Percentiles rank a stretch among this genome's conserved stretches.
Conservation (phyloP, 352 stramenopile genomes). For the Phytophthora hybrid region DNA sequence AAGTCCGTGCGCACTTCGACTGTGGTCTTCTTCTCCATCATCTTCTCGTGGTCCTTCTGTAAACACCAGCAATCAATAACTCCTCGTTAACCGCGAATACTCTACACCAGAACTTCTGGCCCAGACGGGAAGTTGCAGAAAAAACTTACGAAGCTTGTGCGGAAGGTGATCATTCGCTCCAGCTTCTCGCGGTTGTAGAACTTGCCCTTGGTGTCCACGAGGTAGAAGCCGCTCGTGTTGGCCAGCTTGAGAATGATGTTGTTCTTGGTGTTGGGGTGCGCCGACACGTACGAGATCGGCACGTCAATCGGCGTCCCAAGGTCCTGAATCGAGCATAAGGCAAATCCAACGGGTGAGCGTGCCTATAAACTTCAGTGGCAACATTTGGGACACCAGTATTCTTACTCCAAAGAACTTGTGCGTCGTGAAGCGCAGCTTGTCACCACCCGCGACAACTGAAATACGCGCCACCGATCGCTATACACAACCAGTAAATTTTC, state of each 20-base stretch:
- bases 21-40: slow-evolving; percentile 69
- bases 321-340: slow-evolving; percentile 45
- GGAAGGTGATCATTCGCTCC: slow-evolving; percentile 89
- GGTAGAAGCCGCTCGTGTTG: slow-evolving; percentile 77
- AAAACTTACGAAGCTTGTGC: slow-evolving; percentile 74
- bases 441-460: slow-evolving; percentile 74
- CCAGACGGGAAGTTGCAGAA: not conserved
- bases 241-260: slow-evolving; percentile 89
- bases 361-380: not conserved
- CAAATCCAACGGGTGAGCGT: not conserved
- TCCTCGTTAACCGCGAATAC: slow-evolving; percentile 2
- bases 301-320: slow-evolving; percentile 72
- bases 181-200: slow-evolving; percentile 91
- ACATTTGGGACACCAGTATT: not conserved
- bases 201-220: slow-evolving; percentile 80
- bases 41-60: slow-evolving; percentile 77
- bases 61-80: slow-evolving; percentile 11
- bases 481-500: slow-evolving; percentile 10
- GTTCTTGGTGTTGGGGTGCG: slow-evolving; percentile 84
- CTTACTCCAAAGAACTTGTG: slow-evolving; percentile 91
- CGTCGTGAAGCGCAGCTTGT: slow-evolving; percentile 87
- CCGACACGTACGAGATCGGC: slow-evolving; percentile 72
- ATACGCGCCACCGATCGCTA: slow-evolving; percentile 84
- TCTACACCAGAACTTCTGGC: not conserved
- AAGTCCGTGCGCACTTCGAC: slow-evolving; percentile 76